Evolutionary conservation across 2,329 filamentous ascomycete genomes (phyloP), one percentile per base, ranked within the genome.

Genomic region (Penicillium hordei): DNA sequence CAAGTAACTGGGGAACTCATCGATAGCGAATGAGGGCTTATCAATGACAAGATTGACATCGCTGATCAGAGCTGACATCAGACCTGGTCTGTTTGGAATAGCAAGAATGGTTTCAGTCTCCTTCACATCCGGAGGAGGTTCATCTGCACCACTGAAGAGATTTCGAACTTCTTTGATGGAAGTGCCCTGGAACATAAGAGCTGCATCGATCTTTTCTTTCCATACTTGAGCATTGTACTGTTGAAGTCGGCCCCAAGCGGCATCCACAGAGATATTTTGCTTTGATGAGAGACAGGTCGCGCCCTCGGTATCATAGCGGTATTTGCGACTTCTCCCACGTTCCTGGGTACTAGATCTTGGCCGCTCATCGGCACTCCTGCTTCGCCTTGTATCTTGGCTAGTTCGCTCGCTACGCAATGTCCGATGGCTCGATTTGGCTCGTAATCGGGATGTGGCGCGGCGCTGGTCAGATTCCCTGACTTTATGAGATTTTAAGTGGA

Each of bases 11-110:
- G 93, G 90, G 54, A 93, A 86, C 13, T 96, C 87, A 3, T 85
- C 81, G 58, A 96, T 79, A 0, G 92, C 89, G 71, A 99, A 99
- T 0, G 90, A 93, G 0, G 94, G 94, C 72, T 96, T 97, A 74
- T 97, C 94, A 58, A 99, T 82, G 33, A 86, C 81, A 55, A 99
- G 82, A 62, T 93, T 89, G 33, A 99, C 79, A 71, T 99, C 93
- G 59, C 87, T 91, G 64, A 97, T 86, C 43, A 91, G 78, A 6
- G 90, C 82, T 3, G 88, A 84, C 86, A 96, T 88, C 15, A 99
- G 81, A 8, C 90, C 89, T 17, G 94, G 93, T 29, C 94, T 84
- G 62, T 91, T 86, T 4, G 92, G 92, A 52, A 97, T 88, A 50
- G 91, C 88, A 9, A 99, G 82, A 52, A 99, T 90, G 34, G 85